Conservation (phyloP, 306 rosid species). For the Glycine latifolia region DNA sequence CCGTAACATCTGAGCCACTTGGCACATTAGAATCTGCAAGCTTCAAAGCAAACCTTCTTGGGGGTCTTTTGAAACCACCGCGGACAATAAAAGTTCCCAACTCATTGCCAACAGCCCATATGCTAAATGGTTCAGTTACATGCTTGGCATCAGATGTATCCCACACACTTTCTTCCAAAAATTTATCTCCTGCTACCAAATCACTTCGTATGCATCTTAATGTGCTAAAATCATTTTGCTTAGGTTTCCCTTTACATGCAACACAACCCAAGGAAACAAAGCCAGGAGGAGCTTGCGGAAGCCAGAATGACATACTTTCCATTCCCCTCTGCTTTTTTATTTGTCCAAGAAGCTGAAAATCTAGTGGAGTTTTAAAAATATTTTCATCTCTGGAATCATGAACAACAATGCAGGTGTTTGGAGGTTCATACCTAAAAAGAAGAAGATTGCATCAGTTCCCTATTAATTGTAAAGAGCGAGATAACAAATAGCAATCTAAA, state of each 20-base stretch:
- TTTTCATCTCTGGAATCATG: conserved; percentile 73
- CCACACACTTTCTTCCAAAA: conserved; percentile 92
- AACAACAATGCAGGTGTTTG: conserved; percentile 84
- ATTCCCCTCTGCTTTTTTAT: conserved; percentile 90
- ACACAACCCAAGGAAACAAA: conserved; percentile 92
- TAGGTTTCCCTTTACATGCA: conserved; percentile 84
- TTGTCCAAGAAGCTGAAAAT: conserved; percentile 84
- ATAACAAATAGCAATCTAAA: conserved; percentile 30
- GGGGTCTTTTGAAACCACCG: conserved; percentile 88
- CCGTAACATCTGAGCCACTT: conserved; percentile 75
- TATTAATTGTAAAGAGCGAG: conserved; percentile 31
- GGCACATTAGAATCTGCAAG: conserved; percentile 73
- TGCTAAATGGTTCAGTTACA: conserved; percentile 69
- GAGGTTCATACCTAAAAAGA: conserved; percentile 84
- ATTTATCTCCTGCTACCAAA: conserved; percentile 82
- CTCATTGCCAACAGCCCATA: conserved; percentile 90
- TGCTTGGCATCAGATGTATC: conserved; percentile 79
- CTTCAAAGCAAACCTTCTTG: conserved; percentile 89
- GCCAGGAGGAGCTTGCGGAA: conserved; percentile 96
- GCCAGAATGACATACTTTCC: conserved; percentile 87
- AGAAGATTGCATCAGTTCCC: conserved; percentile 31
- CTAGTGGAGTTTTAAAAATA: conserved; percentile 75
- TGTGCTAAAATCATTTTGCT: conserved; percentile 69
- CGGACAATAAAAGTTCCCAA: conserved; percentile 88
- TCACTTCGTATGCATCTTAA: conserved; percentile 91